These are phyloP conservation scores for Pythium chondricola DNA, from an alignment of 352 stramenopile genomes.

Conservation along the genomic window DNA sequence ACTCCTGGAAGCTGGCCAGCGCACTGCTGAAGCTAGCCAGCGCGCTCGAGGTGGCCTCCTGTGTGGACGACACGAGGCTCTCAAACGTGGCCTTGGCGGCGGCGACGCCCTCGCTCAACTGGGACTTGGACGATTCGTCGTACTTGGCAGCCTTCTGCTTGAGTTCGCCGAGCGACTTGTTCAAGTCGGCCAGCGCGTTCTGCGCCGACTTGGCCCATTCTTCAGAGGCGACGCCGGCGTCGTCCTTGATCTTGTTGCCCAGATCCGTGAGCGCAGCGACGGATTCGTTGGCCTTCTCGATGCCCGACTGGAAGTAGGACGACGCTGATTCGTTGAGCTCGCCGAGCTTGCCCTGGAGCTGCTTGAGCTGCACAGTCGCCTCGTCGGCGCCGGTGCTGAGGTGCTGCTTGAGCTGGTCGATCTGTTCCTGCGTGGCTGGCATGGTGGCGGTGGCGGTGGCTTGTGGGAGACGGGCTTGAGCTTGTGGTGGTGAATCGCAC, in stretches of 20 bases:
- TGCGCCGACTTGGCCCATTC: conserved; percentile 44
- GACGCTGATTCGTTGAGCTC: conserved; percentile 63
- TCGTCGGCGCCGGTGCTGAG: conserved; percentile 63
- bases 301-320: conserved; percentile 54
- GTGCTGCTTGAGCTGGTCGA: conserved; percentile 63
- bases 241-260: conserved; percentile 44
- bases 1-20: conserved; percentile 36
- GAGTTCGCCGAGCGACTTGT: conserved; percentile 24
- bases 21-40: conserved; percentile 54
- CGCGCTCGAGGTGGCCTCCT: conserved; percentile 39
- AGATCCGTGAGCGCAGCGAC: conserved; percentile 66
- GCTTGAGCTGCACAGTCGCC: conserved; percentile 67
- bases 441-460: not conserved
- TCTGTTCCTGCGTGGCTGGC: conserved; percentile 20
- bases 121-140: too few species aligned
- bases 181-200: conserved; percentile 46
- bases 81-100: too few species aligned
- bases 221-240: conserved; percentile 38
- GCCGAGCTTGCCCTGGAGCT: conserved; percentile 21
- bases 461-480: not conserved
- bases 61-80: conserved; percentile 51
- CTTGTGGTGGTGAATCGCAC: too few species aligned
- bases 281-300: conserved; percentile 61
- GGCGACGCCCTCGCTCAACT: too few species aligned
- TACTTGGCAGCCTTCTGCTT: conserved; percentile 44